Evolutionary conservation across 805 yeast genomes (phyloP), one percentile per base, ranked within the genome.

Genomic region (Scheffersomyces lignosus): DNA sequence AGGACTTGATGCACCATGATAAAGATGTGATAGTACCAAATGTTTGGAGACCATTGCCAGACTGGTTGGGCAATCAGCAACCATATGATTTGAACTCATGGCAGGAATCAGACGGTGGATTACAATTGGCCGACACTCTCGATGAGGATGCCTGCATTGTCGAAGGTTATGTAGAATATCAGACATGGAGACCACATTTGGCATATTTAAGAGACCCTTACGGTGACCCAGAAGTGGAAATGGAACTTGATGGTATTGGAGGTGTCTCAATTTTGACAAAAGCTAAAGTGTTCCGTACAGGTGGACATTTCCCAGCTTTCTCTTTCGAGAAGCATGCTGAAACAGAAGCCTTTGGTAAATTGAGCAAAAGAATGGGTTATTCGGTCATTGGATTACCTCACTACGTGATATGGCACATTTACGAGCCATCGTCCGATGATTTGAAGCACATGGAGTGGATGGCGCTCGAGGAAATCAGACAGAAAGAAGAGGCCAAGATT

Each of bases 161-260:
- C 10, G 99, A 91, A 66, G 99, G 99, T 12, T 89, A 89, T 60
- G 95, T 88, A 16, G 99, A 91, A 65, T 93, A 88, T 61, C 96
- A 95, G 29, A 91, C 99, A 2, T 91, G 98, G 97, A 77, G 99
- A 63, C 95, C 96, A 2, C 98, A 91, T 64, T 71, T 91, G 48
- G 98, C 98, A 0, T 91, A 93, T 56, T 73, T 91, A 58, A 74
- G 98, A 49, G 97, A 90, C 54, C 96, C 96, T 2, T 82, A 86
- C 53, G 99, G 98, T 16, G 95, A 89, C 62, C 91, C 95, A 4
- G 91, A 87, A 56, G 91, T 83, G 29, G 96, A 88, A 56, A 83
- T 91, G 84, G 90, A 83, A 39, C 70, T 91, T 44, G 98, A 91
- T 62, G 99, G 99, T 36, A 89, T 91, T 50, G 99, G 99, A 17